These are phyloP conservation scores for Monilinia laxa DNA, from an alignment of 2,329 filamentous ascomycete species.

Conservation along the genomic window DNA sequence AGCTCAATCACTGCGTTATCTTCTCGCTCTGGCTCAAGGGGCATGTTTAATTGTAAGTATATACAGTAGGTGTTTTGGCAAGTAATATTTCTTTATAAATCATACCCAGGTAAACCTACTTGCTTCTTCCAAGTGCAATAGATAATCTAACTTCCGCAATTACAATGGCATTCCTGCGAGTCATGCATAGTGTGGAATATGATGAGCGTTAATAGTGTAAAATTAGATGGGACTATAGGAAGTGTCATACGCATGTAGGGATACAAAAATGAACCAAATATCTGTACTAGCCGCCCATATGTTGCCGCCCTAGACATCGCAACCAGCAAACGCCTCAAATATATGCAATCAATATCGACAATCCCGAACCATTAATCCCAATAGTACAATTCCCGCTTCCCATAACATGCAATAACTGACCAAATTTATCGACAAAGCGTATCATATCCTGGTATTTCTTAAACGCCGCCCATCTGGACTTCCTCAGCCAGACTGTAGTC, in stretches of 20 bases:
- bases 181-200: background rate
- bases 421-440: background rate
- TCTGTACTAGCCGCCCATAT: background rate
- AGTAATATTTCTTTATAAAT: conserved; percentile 9
- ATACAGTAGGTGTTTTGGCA: background rate
- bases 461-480: conserved; percentile 40
- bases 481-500: conserved; percentile 43
- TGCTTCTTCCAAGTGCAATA: background rate
- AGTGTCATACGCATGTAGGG: background rate
- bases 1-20: conserved; percentile 4
- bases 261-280: background rate
- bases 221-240: background rate
- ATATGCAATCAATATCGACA: background rate
- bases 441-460: background rate
- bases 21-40: background rate
- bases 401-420: background rate
- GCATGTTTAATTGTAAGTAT: conserved; percentile 7
- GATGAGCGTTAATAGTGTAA: background rate
- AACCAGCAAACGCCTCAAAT: conserved; percentile 13
- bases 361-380: background rate
- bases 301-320: background rate
- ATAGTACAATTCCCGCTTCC: background rate
- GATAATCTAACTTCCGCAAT: background rate
- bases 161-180: background rate
- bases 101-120: background rate